Evolutionary conservation across 2,329 filamentous ascomycete genomes (phyloP).

Genomic region (Ophiosphaerella narmari): DNA sequence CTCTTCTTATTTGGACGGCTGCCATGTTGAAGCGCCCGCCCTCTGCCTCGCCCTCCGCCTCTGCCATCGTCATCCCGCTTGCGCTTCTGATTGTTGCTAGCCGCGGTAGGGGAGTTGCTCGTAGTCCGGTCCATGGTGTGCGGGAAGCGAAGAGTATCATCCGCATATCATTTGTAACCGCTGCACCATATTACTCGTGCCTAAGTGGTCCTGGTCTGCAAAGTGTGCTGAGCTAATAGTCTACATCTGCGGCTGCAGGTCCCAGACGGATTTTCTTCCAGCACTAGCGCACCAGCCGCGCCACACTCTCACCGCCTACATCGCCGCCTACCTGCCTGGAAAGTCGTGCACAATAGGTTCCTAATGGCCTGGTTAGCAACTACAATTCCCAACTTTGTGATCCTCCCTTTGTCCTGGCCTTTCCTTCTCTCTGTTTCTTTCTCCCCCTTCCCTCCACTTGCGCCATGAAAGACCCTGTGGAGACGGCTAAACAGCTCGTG

Average conservation of each 20-base stretch:
- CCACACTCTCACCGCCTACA: neutral
- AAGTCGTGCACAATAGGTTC: too few relatives aligned
- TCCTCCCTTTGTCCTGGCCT: too few relatives aligned
- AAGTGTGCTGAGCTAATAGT: neutral
- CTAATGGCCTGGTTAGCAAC: too few relatives aligned
- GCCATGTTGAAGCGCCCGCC: slow-evolving; percentile 44
- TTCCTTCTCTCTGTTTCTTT: neutral
- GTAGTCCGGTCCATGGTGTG: slow-evolving; percentile 26
- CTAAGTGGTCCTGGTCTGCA: too few relatives aligned
- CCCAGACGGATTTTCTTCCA: slow-evolving; percentile 18
- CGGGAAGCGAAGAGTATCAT: slow-evolving; percentile 7
- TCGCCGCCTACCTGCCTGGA: neutral
- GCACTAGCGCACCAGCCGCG: slow-evolving; percentile 8
- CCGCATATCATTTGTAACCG: too few relatives aligned
- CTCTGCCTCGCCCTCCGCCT: slow-evolving; percentile 37
- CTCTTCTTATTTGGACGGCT: slow-evolving; percentile 61
- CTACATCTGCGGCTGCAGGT: slow-evolving; percentile 4
- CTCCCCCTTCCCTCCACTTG: slow-evolving; percentile 2
- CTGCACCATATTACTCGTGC: too few relatives aligned
- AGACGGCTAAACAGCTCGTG: slow-evolving; percentile 76
- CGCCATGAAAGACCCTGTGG: slow-evolving; percentile 57
- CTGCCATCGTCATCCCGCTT: slow-evolving; percentile 35
- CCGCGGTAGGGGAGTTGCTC: slow-evolving; percentile 18
- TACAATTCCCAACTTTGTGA: too few relatives aligned
- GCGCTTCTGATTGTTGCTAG: slow-evolving; percentile 33